Evolutionary conservation across 495 filamentous ascomycete genomes (phyloP).

Genomic region (Xylaria sp.): DNA sequence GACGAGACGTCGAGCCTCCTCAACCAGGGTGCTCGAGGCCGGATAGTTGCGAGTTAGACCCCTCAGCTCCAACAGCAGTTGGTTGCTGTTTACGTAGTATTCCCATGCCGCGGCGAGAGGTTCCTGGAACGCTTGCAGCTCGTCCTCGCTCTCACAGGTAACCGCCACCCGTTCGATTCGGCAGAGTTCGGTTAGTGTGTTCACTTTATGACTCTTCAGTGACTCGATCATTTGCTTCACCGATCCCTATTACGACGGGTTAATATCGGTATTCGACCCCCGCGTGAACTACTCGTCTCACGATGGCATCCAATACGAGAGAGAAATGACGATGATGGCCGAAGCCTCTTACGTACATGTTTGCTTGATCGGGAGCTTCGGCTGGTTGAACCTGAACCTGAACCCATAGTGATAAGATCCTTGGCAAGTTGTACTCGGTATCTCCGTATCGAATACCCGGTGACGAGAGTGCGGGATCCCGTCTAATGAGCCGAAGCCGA

Average conservation of each 20-base stretch:
- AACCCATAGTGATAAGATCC: conserved; percentile 9
- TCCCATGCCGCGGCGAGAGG: conserved; percentile 77
- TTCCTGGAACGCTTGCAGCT: conserved; percentile 59
- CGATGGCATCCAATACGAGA: not conserved
- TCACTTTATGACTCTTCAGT: conserved; percentile 41
- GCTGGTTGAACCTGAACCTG: conserved; percentile 19
- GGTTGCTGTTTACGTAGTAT: conserved; percentile 76
- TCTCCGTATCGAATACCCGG: not conserved
- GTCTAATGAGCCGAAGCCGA: conserved; percentile 1
- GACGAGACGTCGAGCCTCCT: conserved; percentile 71
- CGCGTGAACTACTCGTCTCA: not conserved
- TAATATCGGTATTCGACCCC: conserved; percentile 3
- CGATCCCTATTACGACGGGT: conserved; percentile 31
- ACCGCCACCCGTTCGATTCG: conserved; percentile 73
- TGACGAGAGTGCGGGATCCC: not conserved
- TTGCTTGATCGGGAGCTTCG: conserved; percentile 18
- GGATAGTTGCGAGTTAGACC: conserved; percentile 74
- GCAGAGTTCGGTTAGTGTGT: conserved; percentile 68
- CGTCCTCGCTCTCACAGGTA: conserved; percentile 58
- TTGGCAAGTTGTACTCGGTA: conserved; percentile 2
- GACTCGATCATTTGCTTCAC: conserved; percentile 55
- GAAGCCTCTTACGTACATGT: conserved; percentile 11
- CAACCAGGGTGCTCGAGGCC: conserved; percentile 70
- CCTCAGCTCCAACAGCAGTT: conserved; percentile 74
- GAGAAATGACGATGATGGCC: not conserved